phyloP scores from a whole-genome alignment of 345 rosid genomes.

The Luvunga scandens region DNA sequence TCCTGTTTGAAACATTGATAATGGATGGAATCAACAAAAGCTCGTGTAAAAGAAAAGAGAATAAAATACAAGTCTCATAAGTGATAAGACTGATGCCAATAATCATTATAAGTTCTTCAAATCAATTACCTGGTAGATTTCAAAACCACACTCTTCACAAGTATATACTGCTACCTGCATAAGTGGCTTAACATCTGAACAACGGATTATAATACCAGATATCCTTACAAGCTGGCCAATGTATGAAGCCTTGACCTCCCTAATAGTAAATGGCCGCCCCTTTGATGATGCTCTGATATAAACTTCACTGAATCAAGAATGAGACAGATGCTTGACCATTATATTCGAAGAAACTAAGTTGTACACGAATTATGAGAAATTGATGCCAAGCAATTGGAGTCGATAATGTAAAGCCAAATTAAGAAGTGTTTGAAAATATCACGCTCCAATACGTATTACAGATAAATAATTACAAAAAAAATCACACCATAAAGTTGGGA shows the following conservation, averaged over 20 bases:
- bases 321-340: not conserved
- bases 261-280: conserved; percentile 71
- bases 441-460: not conserved
- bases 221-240: conserved; percentile 90
- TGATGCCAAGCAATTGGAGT: no score
- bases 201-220: conserved; percentile 94
- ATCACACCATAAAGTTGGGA: not conserved
- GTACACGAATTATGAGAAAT: not conserved
- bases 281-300: conserved; percentile 80
- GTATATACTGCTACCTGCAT: conserved; percentile 98
- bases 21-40: conserved; percentile 6
- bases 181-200: conserved; percentile 98
- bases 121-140: conserved; percentile 81
- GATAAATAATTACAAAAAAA: not conserved
- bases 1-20: conserved; percentile 47
- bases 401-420: not conserved
- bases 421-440: not conserved
- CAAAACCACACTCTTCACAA: conserved; percentile 94
- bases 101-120: not conserved
- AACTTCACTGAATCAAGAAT: conserved; percentile 66
- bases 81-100: not conserved
- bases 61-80: not conserved
- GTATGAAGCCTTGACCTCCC: conserved; percentile 92
- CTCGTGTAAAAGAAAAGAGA: not conserved
- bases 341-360: not conserved